Conservation (phyloP, 2,329 filamentous ascomycete species). For the Colletotrichum trifolii region DNA sequence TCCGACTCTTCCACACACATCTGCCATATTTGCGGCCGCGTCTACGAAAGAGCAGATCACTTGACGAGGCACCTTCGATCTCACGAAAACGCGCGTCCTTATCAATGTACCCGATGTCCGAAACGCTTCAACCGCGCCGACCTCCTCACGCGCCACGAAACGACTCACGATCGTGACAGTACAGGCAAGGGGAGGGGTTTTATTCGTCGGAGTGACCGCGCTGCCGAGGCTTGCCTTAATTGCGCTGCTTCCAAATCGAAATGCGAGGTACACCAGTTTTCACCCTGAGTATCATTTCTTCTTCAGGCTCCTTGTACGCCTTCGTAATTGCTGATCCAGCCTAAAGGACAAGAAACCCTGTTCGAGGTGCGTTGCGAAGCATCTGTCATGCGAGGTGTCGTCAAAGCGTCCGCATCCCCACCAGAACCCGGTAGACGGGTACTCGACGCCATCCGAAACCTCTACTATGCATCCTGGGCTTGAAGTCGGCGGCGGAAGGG, state of each 20-base stretch:
- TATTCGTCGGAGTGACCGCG: slow-evolving; percentile 32
- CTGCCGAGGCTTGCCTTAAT: slow-evolving; percentile 32
- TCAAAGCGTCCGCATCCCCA: slow-evolving; percentile 27
- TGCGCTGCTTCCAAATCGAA: slow-evolving; percentile 35
- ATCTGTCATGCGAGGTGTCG: slow-evolving; percentile 30
- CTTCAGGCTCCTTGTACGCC: no score
- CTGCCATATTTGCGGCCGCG: slow-evolving; percentile 30
- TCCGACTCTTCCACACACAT: slow-evolving; percentile 22
- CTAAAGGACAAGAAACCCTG: slow-evolving; percentile 29
- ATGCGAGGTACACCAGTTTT: slow-evolving; percentile 24
- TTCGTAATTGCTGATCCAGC: not conserved
- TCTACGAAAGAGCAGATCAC: slow-evolving; percentile 35
- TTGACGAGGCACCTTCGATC: slow-evolving; percentile 31
- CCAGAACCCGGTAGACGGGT: slow-evolving; percentile 17
- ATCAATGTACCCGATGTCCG: slow-evolving; percentile 31
- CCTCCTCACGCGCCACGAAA: slow-evolving; percentile 34
- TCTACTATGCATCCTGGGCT: slow-evolving; percentile 27
- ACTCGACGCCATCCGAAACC: slow-evolving; percentile 29
- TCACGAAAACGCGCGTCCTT: slow-evolving; percentile 33
- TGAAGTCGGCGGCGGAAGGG: slow-evolving; percentile 19
- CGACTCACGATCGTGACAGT: slow-evolving; percentile 33
- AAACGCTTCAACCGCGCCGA: slow-evolving; percentile 35
- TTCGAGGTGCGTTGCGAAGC: slow-evolving; percentile 29
- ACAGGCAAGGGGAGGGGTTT: slow-evolving; percentile 32
- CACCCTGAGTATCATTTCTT: no score